phyloP scores from a whole-genome alignment of 1,284 basidiomycete genomes.

The Rhodofomes roseus region DNA sequence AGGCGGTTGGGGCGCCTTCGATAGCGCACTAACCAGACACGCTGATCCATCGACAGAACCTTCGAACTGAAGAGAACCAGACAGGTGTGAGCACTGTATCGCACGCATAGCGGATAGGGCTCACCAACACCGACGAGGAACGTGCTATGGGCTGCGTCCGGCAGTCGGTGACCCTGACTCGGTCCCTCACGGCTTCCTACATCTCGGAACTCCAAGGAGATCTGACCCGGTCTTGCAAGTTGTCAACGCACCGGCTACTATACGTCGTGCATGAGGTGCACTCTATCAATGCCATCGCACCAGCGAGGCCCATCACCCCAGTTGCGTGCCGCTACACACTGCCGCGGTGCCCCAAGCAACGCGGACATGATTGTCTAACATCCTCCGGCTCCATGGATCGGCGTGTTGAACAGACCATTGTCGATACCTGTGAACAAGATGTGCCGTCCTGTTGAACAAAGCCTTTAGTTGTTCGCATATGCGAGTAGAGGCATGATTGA shows the following conservation, averaged over 20 bases:
- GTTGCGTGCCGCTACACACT: too few species aligned
- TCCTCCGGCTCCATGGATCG: too few species aligned
- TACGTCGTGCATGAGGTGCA: not conserved
- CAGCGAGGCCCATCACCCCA: too few species aligned
- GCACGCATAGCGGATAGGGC: not conserved
- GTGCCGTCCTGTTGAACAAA: not conserved
- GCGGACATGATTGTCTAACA: too few species aligned
- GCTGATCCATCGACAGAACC: not conserved
- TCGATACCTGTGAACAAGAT: not conserved
- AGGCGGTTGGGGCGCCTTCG: not conserved
- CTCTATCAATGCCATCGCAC: not conserved
- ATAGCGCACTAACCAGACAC: not conserved
- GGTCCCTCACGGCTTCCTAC: not conserved
- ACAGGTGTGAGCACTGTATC: not conserved
- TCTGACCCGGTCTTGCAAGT: not conserved
- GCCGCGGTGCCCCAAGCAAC: too few species aligned
- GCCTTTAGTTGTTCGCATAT: not conserved
- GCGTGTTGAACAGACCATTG: not conserved
- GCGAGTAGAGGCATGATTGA: not conserved
- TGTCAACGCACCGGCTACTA: too few species aligned
- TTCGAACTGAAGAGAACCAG: not conserved
- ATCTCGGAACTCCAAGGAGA: not conserved
- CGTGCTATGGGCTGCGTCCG: not conserved
- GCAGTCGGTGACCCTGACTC: not conserved
- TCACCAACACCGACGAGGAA: not conserved